Evolutionary conservation across 257 asterid genomes (phyloP).

Genomic region (Datura wrightii): DNA sequence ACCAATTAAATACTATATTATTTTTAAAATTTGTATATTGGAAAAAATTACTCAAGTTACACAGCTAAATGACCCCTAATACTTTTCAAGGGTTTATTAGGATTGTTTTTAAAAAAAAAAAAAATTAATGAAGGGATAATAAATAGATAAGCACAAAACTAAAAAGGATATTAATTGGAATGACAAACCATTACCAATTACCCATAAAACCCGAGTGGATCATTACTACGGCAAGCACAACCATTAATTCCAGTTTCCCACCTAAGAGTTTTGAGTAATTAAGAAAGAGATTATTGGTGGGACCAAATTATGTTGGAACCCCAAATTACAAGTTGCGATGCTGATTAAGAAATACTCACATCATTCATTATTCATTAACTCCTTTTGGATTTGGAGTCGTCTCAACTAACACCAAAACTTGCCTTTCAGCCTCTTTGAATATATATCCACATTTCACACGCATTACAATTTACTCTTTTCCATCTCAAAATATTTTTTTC

Average conservation of each 20-base stretch:
- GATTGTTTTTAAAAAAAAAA: background rate
- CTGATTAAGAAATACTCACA: background rate
- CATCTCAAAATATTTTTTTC: background rate
- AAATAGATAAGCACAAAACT: background rate
- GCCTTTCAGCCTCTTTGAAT: background rate
- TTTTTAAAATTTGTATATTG: too few relatives aligned
- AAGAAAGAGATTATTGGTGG: constrained; percentile 29
- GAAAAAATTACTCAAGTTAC: too few relatives aligned
- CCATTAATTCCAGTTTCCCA: background rate
- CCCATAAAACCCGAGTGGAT: background rate
- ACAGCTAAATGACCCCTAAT: background rate
- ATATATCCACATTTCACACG: constrained; percentile 21
- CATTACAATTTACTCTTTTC: background rate
- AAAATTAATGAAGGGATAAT: background rate
- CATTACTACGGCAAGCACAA: constrained; percentile 13
- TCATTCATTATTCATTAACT: background rate
- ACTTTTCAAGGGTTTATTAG: background rate
- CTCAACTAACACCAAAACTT: constrained; percentile 28
- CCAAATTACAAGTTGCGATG: constrained; percentile 33
- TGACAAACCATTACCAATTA: constrained; percentile 14
- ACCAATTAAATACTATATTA: too few relatives aligned
- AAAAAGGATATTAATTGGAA: background rate
- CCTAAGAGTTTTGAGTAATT: background rate
- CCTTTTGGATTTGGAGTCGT: constrained; percentile 28
- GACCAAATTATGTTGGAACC: constrained; percentile 31